Evolutionary conservation across 495 filamentous ascomycete genomes (phyloP).

Genomic region (Podospora pseudopauciseta): DNA sequence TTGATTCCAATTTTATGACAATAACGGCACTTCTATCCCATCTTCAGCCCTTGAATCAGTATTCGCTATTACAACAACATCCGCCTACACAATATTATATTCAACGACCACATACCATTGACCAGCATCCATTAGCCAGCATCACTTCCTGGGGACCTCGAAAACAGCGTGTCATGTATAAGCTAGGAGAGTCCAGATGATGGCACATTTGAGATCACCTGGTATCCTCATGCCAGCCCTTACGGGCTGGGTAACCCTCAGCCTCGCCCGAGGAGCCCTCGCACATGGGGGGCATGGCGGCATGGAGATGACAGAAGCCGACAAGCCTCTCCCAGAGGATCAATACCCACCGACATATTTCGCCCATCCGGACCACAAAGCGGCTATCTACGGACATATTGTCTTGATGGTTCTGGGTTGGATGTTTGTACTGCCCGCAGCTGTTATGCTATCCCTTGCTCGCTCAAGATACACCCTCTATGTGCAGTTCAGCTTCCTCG

Average conservation of each 20-base stretch:
- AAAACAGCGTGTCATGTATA: neutral
- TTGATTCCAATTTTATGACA: neutral
- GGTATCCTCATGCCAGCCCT: slow-evolving; percentile 5
- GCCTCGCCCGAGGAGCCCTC: slow-evolving; percentile 37
- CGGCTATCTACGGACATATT: slow-evolving; percentile 74
- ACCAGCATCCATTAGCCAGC: too few species aligned
- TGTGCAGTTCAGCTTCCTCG: slow-evolving; percentile 73
- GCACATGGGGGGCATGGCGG: slow-evolving; percentile 43
- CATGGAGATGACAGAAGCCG: slow-evolving; percentile 41
- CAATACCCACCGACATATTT: slow-evolving; percentile 68
- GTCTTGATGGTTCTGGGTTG: slow-evolving; percentile 74
- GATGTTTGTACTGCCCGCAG: slow-evolving; percentile 83
- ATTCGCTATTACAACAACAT: neutral
- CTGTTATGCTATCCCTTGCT: slow-evolving; percentile 79
- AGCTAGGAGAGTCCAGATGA: slow-evolving; percentile 19
- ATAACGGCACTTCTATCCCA: neutral
- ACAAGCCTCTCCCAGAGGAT: slow-evolving; percentile 40
- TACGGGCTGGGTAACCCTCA: slow-evolving; percentile 19
- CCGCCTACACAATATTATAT: too few species aligned
- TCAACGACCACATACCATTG: too few species aligned
- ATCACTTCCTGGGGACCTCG: too few species aligned
- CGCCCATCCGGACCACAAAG: slow-evolving; percentile 59
- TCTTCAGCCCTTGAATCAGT: neutral
- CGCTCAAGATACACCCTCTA: slow-evolving; percentile 69
- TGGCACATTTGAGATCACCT: slow-evolving; percentile 10